A percentile compares a stretch with the other conserved stretches of the same genome.
These are phyloP conservation scores for Casuarina glauca DNA, from an alignment of 306 rosid species.

Conservation along the genomic window DNA sequence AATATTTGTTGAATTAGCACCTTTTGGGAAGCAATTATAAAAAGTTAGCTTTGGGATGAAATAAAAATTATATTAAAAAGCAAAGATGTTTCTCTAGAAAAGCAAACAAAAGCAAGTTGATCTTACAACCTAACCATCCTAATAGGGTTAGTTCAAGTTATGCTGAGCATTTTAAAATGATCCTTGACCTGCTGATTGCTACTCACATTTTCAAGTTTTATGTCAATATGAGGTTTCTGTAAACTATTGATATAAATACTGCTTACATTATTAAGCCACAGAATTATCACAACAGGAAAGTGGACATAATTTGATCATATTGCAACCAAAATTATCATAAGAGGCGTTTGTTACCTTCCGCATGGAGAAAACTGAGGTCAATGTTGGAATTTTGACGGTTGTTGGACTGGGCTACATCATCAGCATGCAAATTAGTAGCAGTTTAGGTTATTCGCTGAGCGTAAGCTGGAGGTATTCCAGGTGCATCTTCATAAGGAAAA, in stretches of 20 bases:
- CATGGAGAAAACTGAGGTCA: conserved; percentile 4
- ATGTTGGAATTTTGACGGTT: conserved; percentile 23
- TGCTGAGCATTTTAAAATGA: too few relatives aligned
- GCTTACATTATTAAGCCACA: conserved; percentile 9
- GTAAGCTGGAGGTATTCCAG: conserved; percentile 20
- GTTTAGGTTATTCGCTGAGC: background rate
- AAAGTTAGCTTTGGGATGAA: too few relatives aligned
- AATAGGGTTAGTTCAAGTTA: too few relatives aligned
- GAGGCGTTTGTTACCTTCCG: conserved; percentile 7
- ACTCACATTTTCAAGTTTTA: conserved; percentile 10
- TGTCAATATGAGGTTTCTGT: conserved; percentile 21
- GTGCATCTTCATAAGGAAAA: conserved; percentile 19
- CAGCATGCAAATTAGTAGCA: conserved; percentile 16
- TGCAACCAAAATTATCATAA: conserved; percentile 12
- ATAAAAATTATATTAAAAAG: too few relatives aligned
- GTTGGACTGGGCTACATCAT: conserved; percentile 25
- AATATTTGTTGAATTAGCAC: too few relatives aligned
- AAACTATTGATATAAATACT: conserved; percentile 24
- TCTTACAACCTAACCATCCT: too few relatives aligned
- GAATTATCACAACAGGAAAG: conserved; percentile 21
- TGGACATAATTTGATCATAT: conserved; percentile 22
- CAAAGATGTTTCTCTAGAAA: too few relatives aligned
- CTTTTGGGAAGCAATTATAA: too few relatives aligned
- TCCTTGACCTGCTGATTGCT: background rate
- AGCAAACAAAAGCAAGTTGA: too few relatives aligned